A percentile compares a stretch with the other conserved stretches of the same genome.
Evolutionary conservation across 768 basidiomycete species (phyloP).

Genomic region (Tricholoma terreum): DNA sequence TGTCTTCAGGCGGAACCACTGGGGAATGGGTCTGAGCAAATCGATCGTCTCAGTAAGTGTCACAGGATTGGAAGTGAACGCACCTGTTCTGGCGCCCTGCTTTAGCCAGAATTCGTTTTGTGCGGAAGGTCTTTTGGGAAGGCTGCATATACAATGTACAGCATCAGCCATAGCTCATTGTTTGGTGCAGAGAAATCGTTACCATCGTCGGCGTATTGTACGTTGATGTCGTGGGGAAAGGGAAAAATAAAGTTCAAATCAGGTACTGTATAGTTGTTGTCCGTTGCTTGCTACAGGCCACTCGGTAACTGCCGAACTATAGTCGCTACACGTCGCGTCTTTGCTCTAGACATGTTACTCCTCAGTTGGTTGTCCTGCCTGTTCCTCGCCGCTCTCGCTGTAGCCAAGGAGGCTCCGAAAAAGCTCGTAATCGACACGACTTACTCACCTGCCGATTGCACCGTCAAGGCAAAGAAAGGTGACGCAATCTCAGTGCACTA

Average conservation of each 20-base stretch:
- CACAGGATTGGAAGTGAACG: conserved; percentile 17
- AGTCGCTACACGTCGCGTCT: no score
- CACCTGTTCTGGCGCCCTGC: conserved; percentile 94
- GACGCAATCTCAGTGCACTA: conserved; percentile 77
- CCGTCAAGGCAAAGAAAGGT: conserved; percentile 51
- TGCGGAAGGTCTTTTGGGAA: conserved; percentile 98
- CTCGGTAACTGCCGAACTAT: conserved; percentile 12
- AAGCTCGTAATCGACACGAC: conserved; percentile 65
- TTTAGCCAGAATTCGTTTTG: conserved; percentile 97
- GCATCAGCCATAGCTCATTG: conserved; percentile 7
- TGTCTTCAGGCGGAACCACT: conserved; percentile 98
- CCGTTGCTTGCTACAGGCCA: conserved; percentile 4
- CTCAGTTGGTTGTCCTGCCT: conserved; percentile 46
- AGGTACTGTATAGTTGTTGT: conserved; percentile 34
- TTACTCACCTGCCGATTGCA: conserved; percentile 55
- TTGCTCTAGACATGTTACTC: conserved; percentile 44
- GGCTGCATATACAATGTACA: conserved; percentile 54
- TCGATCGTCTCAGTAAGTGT: not conserved
- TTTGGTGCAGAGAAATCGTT: conserved; percentile 2
- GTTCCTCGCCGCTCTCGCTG: conserved; percentile 44
- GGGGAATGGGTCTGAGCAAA: conserved; percentile 81
- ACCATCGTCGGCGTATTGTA: conserved; percentile 43
- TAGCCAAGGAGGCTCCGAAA: conserved; percentile 43
- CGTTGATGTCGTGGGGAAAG: conserved; percentile 26
- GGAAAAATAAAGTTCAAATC: conserved; percentile 31